These are phyloP conservation scores for Nothomitra cinnamomea DNA, from an alignment of 2,329 filamentous ascomycete genomes.

Conservation along the genomic window DNA sequence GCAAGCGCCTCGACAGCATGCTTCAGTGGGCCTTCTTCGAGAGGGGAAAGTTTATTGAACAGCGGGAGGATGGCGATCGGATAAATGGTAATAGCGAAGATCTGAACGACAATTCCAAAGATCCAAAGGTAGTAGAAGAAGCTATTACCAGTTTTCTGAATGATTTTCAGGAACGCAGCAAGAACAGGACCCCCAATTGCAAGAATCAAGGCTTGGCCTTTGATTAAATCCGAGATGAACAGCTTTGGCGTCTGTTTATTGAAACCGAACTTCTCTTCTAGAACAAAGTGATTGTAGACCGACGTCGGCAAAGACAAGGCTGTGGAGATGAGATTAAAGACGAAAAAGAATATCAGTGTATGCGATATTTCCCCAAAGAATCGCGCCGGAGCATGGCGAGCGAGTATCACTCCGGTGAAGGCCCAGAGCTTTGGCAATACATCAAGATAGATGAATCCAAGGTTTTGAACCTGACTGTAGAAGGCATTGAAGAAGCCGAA, in stretches of 20 bases:
- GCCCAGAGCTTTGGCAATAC: constrained; percentile 83
- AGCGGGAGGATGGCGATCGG: constrained; percentile 84
- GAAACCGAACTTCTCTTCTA: constrained; percentile 96
- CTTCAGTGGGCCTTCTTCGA: constrained; percentile 78
- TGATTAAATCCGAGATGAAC: constrained; percentile 81
- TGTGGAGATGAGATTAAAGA: constrained; percentile 70
- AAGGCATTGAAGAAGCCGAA: constrained; percentile 69
- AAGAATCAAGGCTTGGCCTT: constrained; percentile 68
- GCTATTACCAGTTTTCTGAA: constrained; percentile 78
- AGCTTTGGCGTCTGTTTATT: constrained; percentile 91
- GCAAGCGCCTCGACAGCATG: constrained; percentile 72
- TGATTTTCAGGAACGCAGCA: constrained; percentile 80
- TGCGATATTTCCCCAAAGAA: constrained; percentile 89
- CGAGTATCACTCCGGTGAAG: constrained; percentile 56
- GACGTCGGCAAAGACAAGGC: constrained; percentile 61
- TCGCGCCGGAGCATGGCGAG: constrained; percentile 54
- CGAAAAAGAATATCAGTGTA: constrained; percentile 80
- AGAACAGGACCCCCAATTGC: constrained; percentile 75
- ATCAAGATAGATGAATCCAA: constrained; percentile 80
- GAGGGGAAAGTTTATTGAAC: constrained; percentile 95
- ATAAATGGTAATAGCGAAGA: constrained; percentile 93
- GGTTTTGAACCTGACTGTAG: constrained; percentile 74
- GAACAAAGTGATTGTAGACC: constrained; percentile 86
- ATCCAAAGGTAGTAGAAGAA: constrained; percentile 99
- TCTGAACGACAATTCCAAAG: constrained; percentile 74